Percentiles rank a stretch among this genome's conserved stretches.
Evolutionary conservation across 176 grass and related monocot species (phyloP).

Genomic region (Sorghum bicolor): DNA sequence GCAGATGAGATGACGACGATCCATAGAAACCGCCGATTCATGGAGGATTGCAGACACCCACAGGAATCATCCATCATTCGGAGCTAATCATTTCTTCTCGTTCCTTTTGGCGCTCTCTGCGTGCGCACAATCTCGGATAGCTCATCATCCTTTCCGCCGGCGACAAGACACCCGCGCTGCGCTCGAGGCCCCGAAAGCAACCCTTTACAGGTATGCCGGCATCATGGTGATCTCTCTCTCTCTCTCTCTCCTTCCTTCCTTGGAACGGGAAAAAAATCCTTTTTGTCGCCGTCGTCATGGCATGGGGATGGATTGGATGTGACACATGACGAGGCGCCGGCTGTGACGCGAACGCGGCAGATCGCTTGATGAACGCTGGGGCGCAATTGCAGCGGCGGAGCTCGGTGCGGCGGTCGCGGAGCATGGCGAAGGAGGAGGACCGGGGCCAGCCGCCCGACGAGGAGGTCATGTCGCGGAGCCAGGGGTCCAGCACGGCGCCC

Average conservation of each 20-base stretch:
- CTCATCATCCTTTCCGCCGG: constrained; percentile 15
- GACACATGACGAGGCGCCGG: not conserved
- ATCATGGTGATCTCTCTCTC: constrained; percentile 9
- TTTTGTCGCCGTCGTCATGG: not conserved
- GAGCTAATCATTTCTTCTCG: constrained; percentile 23
- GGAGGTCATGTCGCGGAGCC: constrained; percentile 11
- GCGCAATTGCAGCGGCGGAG: constrained; percentile 36
- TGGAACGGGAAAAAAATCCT: not conserved
- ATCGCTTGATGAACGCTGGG: constrained; percentile 3
- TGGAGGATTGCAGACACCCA: constrained; percentile 26
- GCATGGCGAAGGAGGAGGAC: constrained; percentile 34
- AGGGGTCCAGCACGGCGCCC: constrained; percentile 6
- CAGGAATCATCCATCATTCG: constrained; percentile 10
- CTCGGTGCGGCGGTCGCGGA: constrained; percentile 39
- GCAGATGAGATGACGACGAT: constrained; percentile 18
- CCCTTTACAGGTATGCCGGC: constrained; percentile 49
- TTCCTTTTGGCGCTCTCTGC: not conserved
- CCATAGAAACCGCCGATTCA: not conserved
- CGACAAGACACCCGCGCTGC: constrained; percentile 11
- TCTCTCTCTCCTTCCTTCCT: too few species aligned
- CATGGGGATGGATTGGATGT: not conserved
- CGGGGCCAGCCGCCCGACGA: constrained; percentile 9
- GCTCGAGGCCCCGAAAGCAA: constrained; percentile 31
- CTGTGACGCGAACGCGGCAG: not conserved
- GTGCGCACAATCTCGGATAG: constrained; percentile 18